These are phyloP conservation scores for Euphorbia tirucalli DNA, from an alignment of 345 rosid genomes.

Conservation along the genomic window DNA sequence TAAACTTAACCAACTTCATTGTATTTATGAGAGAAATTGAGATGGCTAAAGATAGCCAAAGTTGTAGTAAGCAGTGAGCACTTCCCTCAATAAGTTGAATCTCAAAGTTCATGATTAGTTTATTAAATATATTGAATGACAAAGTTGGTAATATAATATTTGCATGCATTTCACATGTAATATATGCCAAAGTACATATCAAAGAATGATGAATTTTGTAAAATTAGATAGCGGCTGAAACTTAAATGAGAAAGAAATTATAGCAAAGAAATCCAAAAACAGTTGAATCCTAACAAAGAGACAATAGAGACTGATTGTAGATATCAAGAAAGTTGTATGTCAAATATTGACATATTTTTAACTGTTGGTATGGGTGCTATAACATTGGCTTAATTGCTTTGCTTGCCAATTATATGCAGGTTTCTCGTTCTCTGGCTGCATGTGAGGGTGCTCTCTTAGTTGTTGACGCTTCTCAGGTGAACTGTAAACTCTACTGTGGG, in stretches of 20 bases:
- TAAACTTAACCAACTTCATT: background rate
- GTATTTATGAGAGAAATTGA: background rate
- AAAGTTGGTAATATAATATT: background rate
- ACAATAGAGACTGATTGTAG: background rate
- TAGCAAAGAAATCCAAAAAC: background rate
- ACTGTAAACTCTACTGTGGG: background rate
- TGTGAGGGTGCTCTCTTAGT: constrained; percentile 99
- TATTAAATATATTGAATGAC: background rate
- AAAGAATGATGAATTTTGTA: background rate
- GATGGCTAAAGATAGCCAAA: background rate
- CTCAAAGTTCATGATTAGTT: background rate
- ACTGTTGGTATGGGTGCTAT: background rate
- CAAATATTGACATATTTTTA: background rate
- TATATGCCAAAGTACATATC: background rate
- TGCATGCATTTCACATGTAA: background rate
- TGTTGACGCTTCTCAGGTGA: constrained; percentile 98
- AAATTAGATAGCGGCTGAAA: background rate
- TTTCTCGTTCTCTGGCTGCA: constrained; percentile 98
- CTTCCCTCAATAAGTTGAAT: background rate
- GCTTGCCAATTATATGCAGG: constrained; percentile 40
- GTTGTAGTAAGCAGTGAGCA: background rate
- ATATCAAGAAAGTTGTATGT: background rate
- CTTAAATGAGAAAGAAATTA: background rate
- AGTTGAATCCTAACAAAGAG: background rate
- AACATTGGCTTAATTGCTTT: background rate